Base-by-base conservation (phyloP, 768 basidiomycete genomes). In the Russula griseocarnosa region DNA sequence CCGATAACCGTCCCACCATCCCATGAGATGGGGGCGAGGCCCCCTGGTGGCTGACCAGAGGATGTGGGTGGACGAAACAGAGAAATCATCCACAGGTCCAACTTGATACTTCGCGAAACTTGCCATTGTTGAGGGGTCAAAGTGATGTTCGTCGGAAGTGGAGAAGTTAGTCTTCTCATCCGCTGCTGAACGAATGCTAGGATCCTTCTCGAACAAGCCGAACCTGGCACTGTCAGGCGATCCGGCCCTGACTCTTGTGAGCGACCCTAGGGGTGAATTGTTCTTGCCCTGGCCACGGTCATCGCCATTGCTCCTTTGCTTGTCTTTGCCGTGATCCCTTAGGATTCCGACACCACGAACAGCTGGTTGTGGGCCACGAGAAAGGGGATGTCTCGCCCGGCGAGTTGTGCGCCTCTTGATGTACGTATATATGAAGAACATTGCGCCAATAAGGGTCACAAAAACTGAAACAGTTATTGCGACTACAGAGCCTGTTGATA, bases 121-220 rank as follows among this genome's bases (percentile, higher is more conserved):
- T 16, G 68, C 66, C 68, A 69, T 64, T 38, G 62, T 36, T 28
- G 66, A 67, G 14, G 61, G 67, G 24, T 67, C 68, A 52, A 67
- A 69, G 5, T 55, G 30, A 52, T 64, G 56, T 24, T 46, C 30
- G 42, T 67, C 63, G 14, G 63, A 62, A 24, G 36, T 16, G 47
- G 63, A 62, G 20, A 44, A 11, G 40, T 26, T 55, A 42, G 36
- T 53, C 30, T 68, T 68, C 28, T 68, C 65, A 16, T 68, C 67
- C 10, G 60, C 46, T n/a, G 46, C 36, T 13, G 67, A 55, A 53
- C 59, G 58, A 42, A 64, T 20, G 42, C 68, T 69, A n/a, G 55
- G 62, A 0, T 63, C 61, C 62, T 69, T 69, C 58, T 64, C 55
- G 42, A 69, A 69, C 60, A 69, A 44, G 42, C 26, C 40, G 32